phyloP scores from a whole-genome alignment of 192 early-diverging fungal species.

The Thamnidium elegans region DNA sequence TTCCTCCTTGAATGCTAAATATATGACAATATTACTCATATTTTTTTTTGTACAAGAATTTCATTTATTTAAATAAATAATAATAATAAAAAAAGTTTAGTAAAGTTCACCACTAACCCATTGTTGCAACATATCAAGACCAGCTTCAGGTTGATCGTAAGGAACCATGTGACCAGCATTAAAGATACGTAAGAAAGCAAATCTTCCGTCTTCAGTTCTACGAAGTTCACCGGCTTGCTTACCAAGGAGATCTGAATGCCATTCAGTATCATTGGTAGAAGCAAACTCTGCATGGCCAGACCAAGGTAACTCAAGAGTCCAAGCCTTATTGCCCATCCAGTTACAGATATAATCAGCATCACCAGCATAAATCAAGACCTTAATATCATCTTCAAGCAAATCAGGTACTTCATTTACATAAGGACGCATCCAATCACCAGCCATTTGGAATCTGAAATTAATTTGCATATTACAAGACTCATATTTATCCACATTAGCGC shows the following conservation, averaged over 20 bases:
- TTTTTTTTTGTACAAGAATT: background rate
- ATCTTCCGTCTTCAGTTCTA: conserved; percentile 49
- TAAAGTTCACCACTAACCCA: conserved; percentile 55
- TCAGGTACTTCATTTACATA: conserved; percentile 63
- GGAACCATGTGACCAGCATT: conserved; percentile 91
- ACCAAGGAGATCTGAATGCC: conserved; percentile 57
- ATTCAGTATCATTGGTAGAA: conserved; percentile 63
- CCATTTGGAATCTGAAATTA: conserved; percentile 73
- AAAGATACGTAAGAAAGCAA: conserved; percentile 86
- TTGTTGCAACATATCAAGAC: conserved; percentile 83
- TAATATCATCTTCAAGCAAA: conserved; percentile 81
- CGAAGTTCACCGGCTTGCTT: conserved; percentile 66
- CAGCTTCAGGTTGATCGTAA: conserved; percentile 86
- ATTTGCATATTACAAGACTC: conserved; percentile 82
- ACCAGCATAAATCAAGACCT: conserved; percentile 87
- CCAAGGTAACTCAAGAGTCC: conserved; percentile 88
- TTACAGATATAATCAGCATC: conserved; percentile 44
- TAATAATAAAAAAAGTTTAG: background rate
- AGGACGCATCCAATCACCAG: conserved; percentile 88
- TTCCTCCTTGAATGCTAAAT: no score
- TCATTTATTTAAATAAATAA: conserved; percentile 11
- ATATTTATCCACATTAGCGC: conserved; percentile 67
- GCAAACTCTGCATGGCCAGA: conserved; percentile 67
- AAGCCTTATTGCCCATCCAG: conserved; percentile 82
- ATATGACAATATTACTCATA: no score